Evolutionary conservation across 202 grass and related monocot species (phyloP).

Genomic region (Cymbopogon flexuosus): DNA sequence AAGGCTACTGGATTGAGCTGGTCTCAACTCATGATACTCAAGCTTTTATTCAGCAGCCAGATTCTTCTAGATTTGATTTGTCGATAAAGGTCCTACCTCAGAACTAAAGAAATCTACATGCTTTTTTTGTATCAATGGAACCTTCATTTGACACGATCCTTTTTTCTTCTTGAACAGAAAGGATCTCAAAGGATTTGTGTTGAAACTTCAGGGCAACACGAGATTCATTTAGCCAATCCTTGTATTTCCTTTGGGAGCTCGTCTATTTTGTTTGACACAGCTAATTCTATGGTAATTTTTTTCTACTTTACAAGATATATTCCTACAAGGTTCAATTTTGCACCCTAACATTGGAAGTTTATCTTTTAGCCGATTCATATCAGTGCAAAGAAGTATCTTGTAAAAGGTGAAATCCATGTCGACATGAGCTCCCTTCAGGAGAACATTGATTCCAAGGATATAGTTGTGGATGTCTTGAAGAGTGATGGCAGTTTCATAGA

Average conservation of each 20-base stretch:
- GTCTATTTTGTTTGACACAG: slow-evolving; percentile 62
- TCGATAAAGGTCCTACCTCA: slow-evolving; percentile 51
- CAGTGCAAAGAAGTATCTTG: slow-evolving; percentile 82
- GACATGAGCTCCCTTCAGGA: slow-evolving; percentile 44
- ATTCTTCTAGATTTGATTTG: slow-evolving; percentile 81
- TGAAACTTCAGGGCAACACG: slow-evolving; percentile 73
- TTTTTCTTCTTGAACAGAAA: slow-evolving; percentile 52
- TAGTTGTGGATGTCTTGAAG: slow-evolving; percentile 66
- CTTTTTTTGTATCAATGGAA: slow-evolving; percentile 10
- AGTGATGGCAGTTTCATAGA: slow-evolving; percentile 45
- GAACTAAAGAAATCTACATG: not conserved
- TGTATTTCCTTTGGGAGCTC: slow-evolving; percentile 81
- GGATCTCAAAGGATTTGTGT: slow-evolving; percentile 80
- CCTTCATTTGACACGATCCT: slow-evolving; percentile 16
- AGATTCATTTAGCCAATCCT: slow-evolving; percentile 79
- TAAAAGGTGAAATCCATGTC: slow-evolving; percentile 82
- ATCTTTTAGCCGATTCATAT: slow-evolving; percentile 62
- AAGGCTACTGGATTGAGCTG: slow-evolving; percentile 83
- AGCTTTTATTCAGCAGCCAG: slow-evolving; percentile 63
- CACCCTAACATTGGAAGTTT: slow-evolving; percentile 22
- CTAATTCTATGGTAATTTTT: slow-evolving; percentile 46
- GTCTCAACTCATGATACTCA: slow-evolving; percentile 76
- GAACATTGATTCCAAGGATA: slow-evolving; percentile 57
- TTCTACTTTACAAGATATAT: not conserved
- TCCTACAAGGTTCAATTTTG: slow-evolving; percentile 13